Conservation (phyloP, 1,139 yeast species). For the Casaregolazyma lundiana region DNA sequence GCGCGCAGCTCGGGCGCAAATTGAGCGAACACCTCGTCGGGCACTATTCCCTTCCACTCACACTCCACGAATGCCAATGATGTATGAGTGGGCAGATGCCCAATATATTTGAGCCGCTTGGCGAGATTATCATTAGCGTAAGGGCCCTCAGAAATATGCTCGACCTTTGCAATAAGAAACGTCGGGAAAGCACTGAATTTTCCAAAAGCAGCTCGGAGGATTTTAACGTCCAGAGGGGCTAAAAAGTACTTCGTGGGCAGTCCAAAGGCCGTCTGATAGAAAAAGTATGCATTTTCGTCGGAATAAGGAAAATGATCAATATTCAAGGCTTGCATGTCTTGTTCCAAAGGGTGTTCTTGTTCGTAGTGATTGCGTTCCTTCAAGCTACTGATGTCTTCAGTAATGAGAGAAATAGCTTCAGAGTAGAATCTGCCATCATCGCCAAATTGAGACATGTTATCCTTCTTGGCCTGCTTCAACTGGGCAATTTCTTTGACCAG, state of each 20-base stretch:
- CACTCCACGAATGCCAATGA: constrained; percentile 81
- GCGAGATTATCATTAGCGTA: constrained; percentile 50
- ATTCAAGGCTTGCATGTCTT: not conserved
- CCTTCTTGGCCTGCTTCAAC: constrained; percentile 45
- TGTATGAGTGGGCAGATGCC: constrained; percentile 82
- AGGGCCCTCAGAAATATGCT: constrained; percentile 63
- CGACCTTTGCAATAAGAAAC: constrained; percentile 56
- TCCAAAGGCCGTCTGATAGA: constrained; percentile 71
- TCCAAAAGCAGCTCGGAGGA: constrained; percentile 60
- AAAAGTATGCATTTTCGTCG: constrained; percentile 46
- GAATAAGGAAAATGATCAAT: constrained; percentile 15
- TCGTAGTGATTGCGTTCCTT: not conserved
- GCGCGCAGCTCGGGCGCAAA: constrained; percentile 59
- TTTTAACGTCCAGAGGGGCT: constrained; percentile 73
- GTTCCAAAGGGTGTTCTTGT: not conserved
- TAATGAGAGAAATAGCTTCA: constrained; percentile 55
- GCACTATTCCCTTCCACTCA: constrained; percentile 61
- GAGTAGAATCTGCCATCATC: constrained; percentile 57
- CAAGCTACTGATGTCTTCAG: constrained; percentile 20
- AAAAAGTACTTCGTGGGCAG: constrained; percentile 62
- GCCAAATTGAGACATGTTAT: constrained; percentile 48
- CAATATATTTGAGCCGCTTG: constrained; percentile 64
- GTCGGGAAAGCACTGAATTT: constrained; percentile 65
- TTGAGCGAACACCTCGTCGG: constrained; percentile 48
- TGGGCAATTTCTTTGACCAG: constrained; percentile 53